Base-by-base conservation (phyloP, 2,329 filamentous ascomycete genomes). In the Pseudogymnoascus sp. region DNA sequence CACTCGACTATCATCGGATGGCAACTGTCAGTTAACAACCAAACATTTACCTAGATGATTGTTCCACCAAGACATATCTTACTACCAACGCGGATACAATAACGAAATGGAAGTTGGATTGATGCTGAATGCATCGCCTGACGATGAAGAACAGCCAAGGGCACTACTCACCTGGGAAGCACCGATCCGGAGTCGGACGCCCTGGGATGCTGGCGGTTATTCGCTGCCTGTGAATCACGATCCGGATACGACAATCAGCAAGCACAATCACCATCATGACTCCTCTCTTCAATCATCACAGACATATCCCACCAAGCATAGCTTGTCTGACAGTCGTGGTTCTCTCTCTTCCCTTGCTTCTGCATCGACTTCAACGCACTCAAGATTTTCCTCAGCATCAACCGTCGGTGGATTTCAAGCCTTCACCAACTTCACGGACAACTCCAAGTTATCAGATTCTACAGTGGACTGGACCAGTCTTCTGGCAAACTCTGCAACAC, bases 131-230 rank as follows among this genome's bases (percentile, higher is more conserved):
- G 66, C 65, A 8, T 69, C 67, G 61, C 66, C 68, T 16, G 42
- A 64, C 63, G 68, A 70, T 68, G 67, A 65, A 67, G 71, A 68
- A 63, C 71, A 71, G 67, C 69, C 68, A 60, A 64, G 64, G 56
- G 42, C 63, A 65, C 64, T 65, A 64, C 10, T 21, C 16, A 21
- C 61, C 21, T 38, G 53, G 59, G 44, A 65, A 65, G 19, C 63
- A 59, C 16, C 65, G 14, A 64, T 67, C n/a, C 64, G 69, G 38
- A 74, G 67, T 66, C 67, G 72, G 59, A 74, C 71, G 8, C 72
- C 72, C 44, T 74, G 73, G 72, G 72, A 74, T 64, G 72, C 72
- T 19, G 72, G 70, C 62, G 73, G 73, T 44, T 74, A 74, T 68
- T 70, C 73, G 64, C 64, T 74, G 47, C 73, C 72, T 6, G 68